These are phyloP conservation scores for Komagataella pseudopastoris DNA, from an alignment of 805 yeast genomes.

Conservation along the genomic window DNA sequence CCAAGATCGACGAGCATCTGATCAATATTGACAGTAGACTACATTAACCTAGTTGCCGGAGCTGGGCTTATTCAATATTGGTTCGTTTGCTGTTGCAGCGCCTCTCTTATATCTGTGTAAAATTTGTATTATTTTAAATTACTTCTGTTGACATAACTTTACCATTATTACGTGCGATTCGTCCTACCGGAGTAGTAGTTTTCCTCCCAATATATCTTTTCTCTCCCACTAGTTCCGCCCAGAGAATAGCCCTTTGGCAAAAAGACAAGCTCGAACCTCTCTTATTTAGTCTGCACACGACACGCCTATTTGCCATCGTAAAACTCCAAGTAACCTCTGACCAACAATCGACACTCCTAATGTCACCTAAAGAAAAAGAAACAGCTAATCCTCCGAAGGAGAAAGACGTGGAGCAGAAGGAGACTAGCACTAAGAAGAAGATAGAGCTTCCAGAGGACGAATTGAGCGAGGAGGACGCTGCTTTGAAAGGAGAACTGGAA, in stretches of 20 bases:
- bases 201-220: background rate
- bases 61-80: background rate
- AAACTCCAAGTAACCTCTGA: background rate
- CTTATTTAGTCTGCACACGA: background rate
- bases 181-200: no score
- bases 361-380: conserved; percentile 1
- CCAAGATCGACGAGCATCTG: conserved; percentile 3
- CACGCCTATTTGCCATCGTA: background rate
- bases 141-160: background rate
- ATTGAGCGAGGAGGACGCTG: conserved; percentile 85
- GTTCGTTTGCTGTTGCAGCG: background rate
- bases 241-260: background rate
- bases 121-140: background rate
- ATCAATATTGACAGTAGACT: conserved; percentile 4
- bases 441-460: conserved; percentile 50
- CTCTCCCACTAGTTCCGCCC: background rate
- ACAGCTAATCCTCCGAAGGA: conserved; percentile 3
- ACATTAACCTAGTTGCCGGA: background rate
- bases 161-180: no score
- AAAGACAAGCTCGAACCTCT: background rate
- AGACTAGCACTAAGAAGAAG: conserved; percentile 6
- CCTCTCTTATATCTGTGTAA: background rate
- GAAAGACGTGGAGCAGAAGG: conserved; percentile 6
- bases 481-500: conserved; percentile 77
- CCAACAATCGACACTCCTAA: background rate